Evolutionary conservation across 2,329 filamentous ascomycete genomes (phyloP).

Genomic region (Pyrenophora seminiperda): DNA sequence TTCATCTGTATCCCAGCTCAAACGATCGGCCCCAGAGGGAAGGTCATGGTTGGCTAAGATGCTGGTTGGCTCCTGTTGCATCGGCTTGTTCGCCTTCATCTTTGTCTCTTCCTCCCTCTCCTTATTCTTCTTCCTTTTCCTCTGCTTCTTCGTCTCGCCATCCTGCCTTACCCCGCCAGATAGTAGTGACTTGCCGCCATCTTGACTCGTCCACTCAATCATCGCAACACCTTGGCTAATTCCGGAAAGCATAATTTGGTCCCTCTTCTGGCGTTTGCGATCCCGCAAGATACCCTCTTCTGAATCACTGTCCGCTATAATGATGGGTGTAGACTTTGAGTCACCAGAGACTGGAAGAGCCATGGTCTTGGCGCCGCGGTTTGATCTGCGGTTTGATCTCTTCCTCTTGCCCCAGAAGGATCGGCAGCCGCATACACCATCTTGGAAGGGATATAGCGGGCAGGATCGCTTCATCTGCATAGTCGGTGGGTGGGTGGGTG

Average conservation of each 20-base stretch:
- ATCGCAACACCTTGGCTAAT: too few relatives aligned
- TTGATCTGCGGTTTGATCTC: not conserved
- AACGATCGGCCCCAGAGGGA: constrained; percentile 19
- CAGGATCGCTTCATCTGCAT: constrained; percentile 5
- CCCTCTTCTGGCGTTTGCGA: too few relatives aligned
- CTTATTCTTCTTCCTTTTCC: not conserved
- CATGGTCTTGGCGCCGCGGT: not conserved
- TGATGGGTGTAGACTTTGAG: not conserved
- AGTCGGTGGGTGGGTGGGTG: not conserved
- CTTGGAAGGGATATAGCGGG: constrained; percentile 16
- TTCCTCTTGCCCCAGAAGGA: constrained; percentile 27
- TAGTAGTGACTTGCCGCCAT: too few relatives aligned
- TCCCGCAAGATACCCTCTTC: too few relatives aligned
- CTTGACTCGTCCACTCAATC: not conserved
- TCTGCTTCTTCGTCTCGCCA: not conserved
- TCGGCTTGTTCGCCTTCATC: not conserved
- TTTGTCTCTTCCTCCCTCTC: not conserved
- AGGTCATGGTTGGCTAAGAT: constrained; percentile 17
- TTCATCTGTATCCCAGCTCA: constrained; percentile 35
- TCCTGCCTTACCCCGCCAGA: not conserved
- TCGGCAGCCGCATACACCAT: constrained; percentile 35
- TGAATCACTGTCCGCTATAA: not conserved
- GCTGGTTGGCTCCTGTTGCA: not conserved
- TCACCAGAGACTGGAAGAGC: not conserved
- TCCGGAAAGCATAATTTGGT: too few relatives aligned